Evolutionary conservation across 306 rosid genomes (phyloP).

Genomic region (Begonia peltatifolia): DNA sequence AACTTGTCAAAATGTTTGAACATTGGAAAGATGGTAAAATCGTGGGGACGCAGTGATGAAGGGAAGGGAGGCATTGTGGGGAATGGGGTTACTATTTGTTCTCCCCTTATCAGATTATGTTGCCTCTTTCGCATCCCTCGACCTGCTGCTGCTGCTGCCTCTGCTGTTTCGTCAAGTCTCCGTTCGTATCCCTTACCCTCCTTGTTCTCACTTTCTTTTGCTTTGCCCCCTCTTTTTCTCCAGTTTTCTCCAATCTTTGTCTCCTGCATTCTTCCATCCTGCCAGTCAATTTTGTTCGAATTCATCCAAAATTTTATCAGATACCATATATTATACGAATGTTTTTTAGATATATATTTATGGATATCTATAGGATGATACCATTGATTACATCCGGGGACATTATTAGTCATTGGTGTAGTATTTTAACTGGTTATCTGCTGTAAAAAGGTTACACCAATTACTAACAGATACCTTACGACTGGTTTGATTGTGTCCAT

Average conservation of each 20-base stretch:
- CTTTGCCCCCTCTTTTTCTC: conserved; percentile 47
- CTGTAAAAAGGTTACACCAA: no score
- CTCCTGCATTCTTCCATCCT: conserved; percentile 62
- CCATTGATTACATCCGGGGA: no score
- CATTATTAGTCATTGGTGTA: no score
- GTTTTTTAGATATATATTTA: no score
- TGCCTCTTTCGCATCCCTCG: conserved; percentile 78
- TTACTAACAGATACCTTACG: no score
- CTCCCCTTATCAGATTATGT: conserved; percentile 55
- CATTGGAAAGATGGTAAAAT: conserved; percentile 64
- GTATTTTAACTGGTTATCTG: no score
- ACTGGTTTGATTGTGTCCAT: no score
- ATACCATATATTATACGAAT: no score
- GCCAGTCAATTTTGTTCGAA: conserved; percentile 1
- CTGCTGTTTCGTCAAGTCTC: conserved; percentile 12
- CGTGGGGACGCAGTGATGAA: conserved; percentile 31
- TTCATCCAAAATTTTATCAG: no score
- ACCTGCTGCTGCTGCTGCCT: conserved; percentile 17
- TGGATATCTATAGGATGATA: no score
- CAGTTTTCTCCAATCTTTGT: conserved; percentile 41
- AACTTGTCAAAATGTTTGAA: conserved; percentile 70
- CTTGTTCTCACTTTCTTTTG: conserved; percentile 12
- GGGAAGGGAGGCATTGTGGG: conserved; percentile 49
- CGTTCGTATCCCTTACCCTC: conserved; percentile 21
- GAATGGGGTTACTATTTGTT: conserved; percentile 39